Evolutionary conservation across 768 basidiomycete species (phyloP).

Genomic region (Boletus vinaceobasis): DNA sequence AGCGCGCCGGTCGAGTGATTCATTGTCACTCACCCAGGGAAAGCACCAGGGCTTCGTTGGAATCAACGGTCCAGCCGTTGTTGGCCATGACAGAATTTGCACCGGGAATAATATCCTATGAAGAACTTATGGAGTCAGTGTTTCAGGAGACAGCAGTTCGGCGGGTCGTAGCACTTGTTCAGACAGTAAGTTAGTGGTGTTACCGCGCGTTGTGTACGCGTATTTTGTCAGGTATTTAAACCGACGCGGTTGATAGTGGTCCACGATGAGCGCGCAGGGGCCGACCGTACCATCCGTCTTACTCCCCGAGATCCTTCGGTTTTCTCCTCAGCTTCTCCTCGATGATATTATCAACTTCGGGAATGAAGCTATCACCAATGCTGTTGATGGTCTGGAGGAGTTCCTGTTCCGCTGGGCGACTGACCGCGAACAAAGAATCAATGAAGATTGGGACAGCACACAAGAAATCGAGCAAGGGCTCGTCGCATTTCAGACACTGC

Average conservation of each 20-base stretch:
- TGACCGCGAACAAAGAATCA: slow-evolving; percentile 49
- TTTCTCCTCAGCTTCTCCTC: slow-evolving; percentile 78
- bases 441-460: slow-evolving; percentile 53
- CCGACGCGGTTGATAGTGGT: neutral
- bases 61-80: slow-evolving; percentile 71
- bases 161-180: neutral
- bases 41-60: slow-evolving; percentile 72
- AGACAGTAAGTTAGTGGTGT: neutral
- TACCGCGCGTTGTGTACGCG: slow-evolving; percentile 27
- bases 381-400: slow-evolving; percentile 76
- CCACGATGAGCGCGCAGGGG: slow-evolving; percentile 27
- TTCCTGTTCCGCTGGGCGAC: slow-evolving; percentile 73
- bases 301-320: slow-evolving; percentile 63
- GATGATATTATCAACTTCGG: slow-evolving; percentile 86
- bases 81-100: slow-evolving; percentile 19
- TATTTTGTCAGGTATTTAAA: slow-evolving; percentile 11
- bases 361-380: slow-evolving; percentile 73
- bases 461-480: slow-evolving; percentile 78
- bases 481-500: slow-evolving; percentile 81
- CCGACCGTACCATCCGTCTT: slow-evolving; percentile 26
- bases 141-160: neutral
- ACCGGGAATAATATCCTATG: neutral
- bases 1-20: neutral
- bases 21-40: slow-evolving; percentile 55
- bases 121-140: neutral